Conservation (phyloP, 1,284 basidiomycete genomes). For the Vanrija sp. region DNA sequence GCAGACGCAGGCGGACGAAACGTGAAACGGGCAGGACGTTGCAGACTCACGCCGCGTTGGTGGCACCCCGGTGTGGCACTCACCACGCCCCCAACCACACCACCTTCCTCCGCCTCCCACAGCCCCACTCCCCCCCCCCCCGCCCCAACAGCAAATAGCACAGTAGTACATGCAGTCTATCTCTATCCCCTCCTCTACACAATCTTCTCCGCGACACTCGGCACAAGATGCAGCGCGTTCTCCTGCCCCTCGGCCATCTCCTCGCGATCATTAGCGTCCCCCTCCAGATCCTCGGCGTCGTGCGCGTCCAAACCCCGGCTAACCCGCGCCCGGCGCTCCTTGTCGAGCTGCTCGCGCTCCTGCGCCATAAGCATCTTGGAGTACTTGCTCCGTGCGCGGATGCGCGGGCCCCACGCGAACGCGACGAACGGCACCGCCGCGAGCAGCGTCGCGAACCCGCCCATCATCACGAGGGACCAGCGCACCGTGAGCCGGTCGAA, state of each 20-base stretch:
- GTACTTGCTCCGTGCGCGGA: slow-evolving; percentile 35
- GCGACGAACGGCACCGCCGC: slow-evolving; percentile 40
- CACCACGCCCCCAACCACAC: no score
- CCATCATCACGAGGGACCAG: slow-evolving; percentile 16
- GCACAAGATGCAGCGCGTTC: no score
- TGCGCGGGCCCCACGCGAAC: slow-evolving; percentile 37
- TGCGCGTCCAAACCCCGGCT: slow-evolving; percentile 7
- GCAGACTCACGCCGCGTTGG: no score
- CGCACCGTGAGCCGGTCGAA: slow-evolving; percentile 14
- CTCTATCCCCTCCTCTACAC: no score
- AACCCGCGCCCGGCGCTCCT: slow-evolving; percentile 18
- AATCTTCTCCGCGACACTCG: no score
- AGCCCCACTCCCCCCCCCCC: no score
- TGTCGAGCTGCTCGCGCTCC: slow-evolving; percentile 32
- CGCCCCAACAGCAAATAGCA: no score
- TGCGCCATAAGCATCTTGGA: slow-evolving; percentile 37
- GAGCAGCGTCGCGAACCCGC: slow-evolving; percentile 16
- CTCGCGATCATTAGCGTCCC: slow-evolving; percentile 5
- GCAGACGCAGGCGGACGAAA: no score
- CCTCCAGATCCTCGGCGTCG: slow-evolving; percentile 14
- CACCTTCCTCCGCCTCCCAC: no score
- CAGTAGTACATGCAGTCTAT: no score
- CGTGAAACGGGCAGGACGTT: no score
- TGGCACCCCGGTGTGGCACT: no score
- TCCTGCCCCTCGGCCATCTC: background rate